These are phyloP conservation scores for Aspergillus luchuensis DNA, from an alignment of 2,329 filamentous ascomycete genomes.

Conservation along the genomic window DNA sequence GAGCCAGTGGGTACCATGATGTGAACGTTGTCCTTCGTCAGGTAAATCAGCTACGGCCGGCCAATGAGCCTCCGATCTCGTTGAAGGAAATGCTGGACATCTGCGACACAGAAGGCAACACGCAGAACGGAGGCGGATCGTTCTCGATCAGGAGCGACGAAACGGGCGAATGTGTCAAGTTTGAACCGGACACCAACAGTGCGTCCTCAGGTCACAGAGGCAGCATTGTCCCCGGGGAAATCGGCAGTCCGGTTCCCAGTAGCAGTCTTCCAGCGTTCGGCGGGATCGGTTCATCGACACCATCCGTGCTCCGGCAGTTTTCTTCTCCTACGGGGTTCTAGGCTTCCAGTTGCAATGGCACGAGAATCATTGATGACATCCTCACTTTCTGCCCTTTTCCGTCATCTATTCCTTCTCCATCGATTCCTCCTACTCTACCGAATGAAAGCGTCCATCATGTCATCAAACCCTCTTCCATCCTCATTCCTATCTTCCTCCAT, in stretches of 20 bases:
- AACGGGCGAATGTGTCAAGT: constrained; percentile 46
- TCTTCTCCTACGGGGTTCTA: constrained; percentile 42
- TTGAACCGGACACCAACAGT: constrained; percentile 55
- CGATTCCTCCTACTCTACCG: no score
- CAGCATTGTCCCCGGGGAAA: constrained; percentile 62
- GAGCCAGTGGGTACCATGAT: constrained; percentile 67
- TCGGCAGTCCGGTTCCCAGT: constrained; percentile 65
- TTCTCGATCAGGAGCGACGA: constrained; percentile 69
- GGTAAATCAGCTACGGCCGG: constrained; percentile 65
- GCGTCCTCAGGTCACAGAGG: constrained; percentile 46
- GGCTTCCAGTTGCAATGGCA: constrained; percentile 24
- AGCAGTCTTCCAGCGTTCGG: constrained; percentile 43
- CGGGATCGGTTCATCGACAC: constrained; percentile 33
- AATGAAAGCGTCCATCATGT: neutral
- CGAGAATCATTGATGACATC: constrained; percentile 13
- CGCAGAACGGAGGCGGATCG: constrained; percentile 83
- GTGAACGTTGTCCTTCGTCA: constrained; percentile 64
- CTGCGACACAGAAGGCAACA: constrained; percentile 87
- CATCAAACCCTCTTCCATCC: constrained; percentile 18
- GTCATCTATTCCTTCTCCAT: no score
- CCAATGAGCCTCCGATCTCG: constrained; percentile 58
- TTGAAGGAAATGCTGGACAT: constrained; percentile 76
- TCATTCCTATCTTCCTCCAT: constrained; percentile 15
- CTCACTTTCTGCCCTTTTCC: constrained; percentile 4
- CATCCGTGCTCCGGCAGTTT: constrained; percentile 41